Evolutionary conservation across 163 green algal genomes (phyloP), one percentile per base, ranked within the genome.

Genomic region (Scenedesmus sp.): DNA sequence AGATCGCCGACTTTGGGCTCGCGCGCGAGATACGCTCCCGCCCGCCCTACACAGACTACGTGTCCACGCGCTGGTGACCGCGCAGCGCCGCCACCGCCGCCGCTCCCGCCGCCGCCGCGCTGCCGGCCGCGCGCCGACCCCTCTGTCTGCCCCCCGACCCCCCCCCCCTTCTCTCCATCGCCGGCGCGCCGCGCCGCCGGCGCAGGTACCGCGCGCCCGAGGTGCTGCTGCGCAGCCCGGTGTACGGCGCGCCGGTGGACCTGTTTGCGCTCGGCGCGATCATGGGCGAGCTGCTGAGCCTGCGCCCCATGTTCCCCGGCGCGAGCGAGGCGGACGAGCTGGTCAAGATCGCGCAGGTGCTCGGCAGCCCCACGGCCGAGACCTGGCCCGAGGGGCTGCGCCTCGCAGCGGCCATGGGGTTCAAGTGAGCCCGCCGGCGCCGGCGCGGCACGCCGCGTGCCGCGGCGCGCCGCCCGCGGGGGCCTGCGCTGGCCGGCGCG

Each of bases 1-100:
- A 98, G 84, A 91, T 98, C 17, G 95, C 92, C 26, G 95, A 98
- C 82, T 98, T 98, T 90, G 95, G 95, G 3, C 83, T 98, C 33
- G 95, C 95, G 1, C 76, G 94, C 14, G 94, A 98, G 86, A 94
- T 96, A 34, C 80, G 92, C 0, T 97, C 91, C 4, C 76, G 90
- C 9, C 94, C 92, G 22, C 94, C 95, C 33, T 98, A 96, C 89
- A 98, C 95, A 57, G 94, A 98, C 63, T 98, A 98, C 76, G 95
- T 98, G 15, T 97, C 91, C 29, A 98, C 95, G 0, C 85, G 94
- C 29, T 98, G 94, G 93, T 90, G 47, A 42, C 72, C 5, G 18
- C 1, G 54, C 54, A n/a, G 54, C n/a, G n/a, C n/a, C n/a, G n/a
- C n/a, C 14, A n/a, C 33, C 22, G 34, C 1, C 5, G 63, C 24